phyloP scores from a whole-genome alignment of 495 filamentous ascomycete species.

The Amniculicola lignicola region DNA sequence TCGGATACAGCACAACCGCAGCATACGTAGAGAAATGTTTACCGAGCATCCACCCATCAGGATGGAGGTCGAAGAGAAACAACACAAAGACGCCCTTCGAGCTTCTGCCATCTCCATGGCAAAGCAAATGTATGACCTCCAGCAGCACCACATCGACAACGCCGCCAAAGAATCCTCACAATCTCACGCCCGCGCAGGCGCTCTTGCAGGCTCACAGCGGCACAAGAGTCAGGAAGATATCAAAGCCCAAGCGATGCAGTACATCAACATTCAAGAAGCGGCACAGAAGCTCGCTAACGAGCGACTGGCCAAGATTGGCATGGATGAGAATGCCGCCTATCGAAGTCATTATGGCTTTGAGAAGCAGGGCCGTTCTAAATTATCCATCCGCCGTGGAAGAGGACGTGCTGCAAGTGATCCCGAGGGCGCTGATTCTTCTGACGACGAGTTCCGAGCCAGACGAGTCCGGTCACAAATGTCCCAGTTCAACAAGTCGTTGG shows the following conservation, averaged over 20 bases:
- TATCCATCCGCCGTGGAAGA: constrained; percentile 55
- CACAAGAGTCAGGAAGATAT: constrained; percentile 34
- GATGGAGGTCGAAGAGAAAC: constrained; percentile 69
- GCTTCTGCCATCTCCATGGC: constrained; percentile 87
- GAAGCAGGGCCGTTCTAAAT: constrained; percentile 52
- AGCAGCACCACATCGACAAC: constrained; percentile 56
- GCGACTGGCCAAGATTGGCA: constrained; percentile 71
- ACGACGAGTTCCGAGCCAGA: constrained; percentile 65
- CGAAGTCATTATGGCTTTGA: constrained; percentile 68
- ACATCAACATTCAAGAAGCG: constrained; percentile 70
- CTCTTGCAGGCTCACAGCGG: constrained; percentile 45
- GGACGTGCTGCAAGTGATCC: constrained; percentile 70
- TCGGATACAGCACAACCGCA: constrained; percentile 54
- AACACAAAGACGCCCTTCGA: constrained; percentile 64
- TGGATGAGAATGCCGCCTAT: constrained; percentile 63
- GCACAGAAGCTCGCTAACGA: constrained; percentile 81
- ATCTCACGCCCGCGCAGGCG: constrained; percentile 41
- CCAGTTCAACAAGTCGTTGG: constrained; percentile 63
- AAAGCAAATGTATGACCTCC: constrained; percentile 71
- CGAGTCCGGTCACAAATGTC: constrained; percentile 80
- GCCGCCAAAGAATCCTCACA: constrained; percentile 25
- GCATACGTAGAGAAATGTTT: constrained; percentile 62
- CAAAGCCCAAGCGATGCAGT: constrained; percentile 46
- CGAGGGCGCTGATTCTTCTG: constrained; percentile 47
- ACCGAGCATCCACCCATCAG: constrained; percentile 71